Conservation (phyloP, 1,284 basidiomycete species). For the Exobasidium cylindrosporum region DNA sequence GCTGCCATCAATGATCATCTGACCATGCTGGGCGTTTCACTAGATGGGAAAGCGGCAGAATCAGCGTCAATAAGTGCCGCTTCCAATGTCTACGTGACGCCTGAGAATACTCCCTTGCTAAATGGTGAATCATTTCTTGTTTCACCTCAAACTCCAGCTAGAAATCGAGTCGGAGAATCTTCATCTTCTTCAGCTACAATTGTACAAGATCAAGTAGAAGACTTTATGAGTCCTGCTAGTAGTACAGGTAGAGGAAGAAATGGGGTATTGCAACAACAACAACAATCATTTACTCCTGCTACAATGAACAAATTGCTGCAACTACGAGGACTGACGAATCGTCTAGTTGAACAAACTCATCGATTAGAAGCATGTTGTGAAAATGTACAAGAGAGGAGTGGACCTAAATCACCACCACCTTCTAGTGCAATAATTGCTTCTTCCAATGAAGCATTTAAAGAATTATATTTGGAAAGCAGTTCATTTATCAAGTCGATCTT, state of each 20-base stretch:
- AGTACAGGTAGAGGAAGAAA: background rate
- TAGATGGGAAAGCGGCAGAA: conserved; percentile 12
- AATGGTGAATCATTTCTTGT: background rate
- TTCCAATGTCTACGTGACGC: background rate
- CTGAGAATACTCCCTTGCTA: background rate
- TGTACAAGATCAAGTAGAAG: background rate
- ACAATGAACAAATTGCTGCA: background rate
- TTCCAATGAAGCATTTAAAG: background rate
- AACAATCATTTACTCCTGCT: background rate
- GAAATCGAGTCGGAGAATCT: background rate
- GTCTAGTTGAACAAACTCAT: background rate
- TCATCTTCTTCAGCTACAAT: background rate
- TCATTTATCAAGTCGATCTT: conserved; percentile 6
- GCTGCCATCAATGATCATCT: conserved; percentile 38
- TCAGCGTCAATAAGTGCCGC: conserved; percentile 6
- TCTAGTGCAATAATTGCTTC: background rate
- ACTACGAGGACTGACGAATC: background rate
- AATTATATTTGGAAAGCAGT: conserved; percentile 1
- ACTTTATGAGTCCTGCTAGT: background rate
- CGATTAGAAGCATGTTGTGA: background rate
- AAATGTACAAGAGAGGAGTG: background rate
- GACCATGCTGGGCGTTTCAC: conserved; percentile 15
- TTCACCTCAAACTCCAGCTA: conserved; percentile 1
- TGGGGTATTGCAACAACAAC: background rate
- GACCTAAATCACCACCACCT: background rate